These are phyloP conservation scores for Tylopilus vinaceipallidus DNA, from an alignment of 768 basidiomycete genomes.

Conservation along the genomic window DNA sequence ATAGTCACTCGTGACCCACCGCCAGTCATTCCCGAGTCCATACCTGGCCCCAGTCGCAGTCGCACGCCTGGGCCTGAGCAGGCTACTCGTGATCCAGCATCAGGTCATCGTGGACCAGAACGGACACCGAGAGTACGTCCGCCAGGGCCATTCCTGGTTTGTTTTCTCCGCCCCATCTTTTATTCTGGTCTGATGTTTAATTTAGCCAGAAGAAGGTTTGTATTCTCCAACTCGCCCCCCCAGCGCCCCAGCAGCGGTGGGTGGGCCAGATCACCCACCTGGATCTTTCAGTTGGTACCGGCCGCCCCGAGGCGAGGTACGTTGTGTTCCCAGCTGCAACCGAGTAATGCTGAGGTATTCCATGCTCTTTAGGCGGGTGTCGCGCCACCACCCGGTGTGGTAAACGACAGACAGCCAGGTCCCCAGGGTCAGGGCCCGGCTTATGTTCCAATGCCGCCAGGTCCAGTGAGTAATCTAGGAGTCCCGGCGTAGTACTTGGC, in stretches of 20 bases:
- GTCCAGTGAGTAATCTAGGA: slow-evolving; percentile 44
- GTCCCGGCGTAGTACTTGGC: not conserved
- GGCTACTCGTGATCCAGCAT: slow-evolving; percentile 6
- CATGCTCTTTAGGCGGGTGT: slow-evolving; percentile 14
- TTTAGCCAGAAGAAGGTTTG: slow-evolving; percentile 19
- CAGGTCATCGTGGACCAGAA: slow-evolving; percentile 16
- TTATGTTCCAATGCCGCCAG: slow-evolving; percentile 48
- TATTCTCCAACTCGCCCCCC: slow-evolving; percentile 22
- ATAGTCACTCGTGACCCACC: not conserved
- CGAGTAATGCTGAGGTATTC: not conserved
- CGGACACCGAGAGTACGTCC: slow-evolving; percentile 24
- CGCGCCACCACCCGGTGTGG: slow-evolving; percentile 26
- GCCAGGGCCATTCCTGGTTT: slow-evolving; percentile 23
- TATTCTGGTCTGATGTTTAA: slow-evolving; percentile 2
- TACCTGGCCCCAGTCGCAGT: slow-evolving; percentile 5
- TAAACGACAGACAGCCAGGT: slow-evolving; percentile 23
- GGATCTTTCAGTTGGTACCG: slow-evolving; percentile 26
- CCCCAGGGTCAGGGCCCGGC: slow-evolving; percentile 27
- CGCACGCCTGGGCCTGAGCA: slow-evolving; percentile 7
- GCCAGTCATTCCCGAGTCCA: slow-evolving; percentile 9
- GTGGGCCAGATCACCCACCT: slow-evolving; percentile 13
- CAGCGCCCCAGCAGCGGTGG: slow-evolving; percentile 25
- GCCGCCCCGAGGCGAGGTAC: slow-evolving; percentile 16
- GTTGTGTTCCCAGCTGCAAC: not conserved
- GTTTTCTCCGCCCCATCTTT: not conserved